Percentiles rank a stretch among this genome's conserved stretches.
These are phyloP conservation scores for Thinopyrum obtusiflorum DNA, from an alignment of 202 grass and related monocot genomes.

Conservation along the genomic window DNA sequence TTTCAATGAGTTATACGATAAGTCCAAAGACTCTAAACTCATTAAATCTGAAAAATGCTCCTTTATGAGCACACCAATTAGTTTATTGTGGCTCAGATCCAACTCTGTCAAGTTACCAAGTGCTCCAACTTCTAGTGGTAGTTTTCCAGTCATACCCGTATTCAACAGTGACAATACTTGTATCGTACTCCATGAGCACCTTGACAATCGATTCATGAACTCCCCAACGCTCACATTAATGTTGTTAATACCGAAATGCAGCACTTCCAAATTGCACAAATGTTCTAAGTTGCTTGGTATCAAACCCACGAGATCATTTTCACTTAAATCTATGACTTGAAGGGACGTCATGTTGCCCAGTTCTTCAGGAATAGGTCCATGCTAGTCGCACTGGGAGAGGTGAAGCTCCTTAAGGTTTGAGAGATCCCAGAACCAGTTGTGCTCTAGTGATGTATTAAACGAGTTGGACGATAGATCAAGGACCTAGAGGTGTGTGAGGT, in stretches of 20 bases:
- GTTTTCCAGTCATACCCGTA: too few species aligned
- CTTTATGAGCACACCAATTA: too few species aligned
- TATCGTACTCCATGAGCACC: too few species aligned
- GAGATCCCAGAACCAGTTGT: not conserved
- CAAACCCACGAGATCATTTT: not conserved
- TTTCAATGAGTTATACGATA: too few species aligned
- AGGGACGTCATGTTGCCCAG: slow-evolving; percentile 21
- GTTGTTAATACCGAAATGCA: too few species aligned
- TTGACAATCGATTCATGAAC: too few species aligned
- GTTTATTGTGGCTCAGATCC: not conserved
- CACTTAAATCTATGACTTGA: not conserved
- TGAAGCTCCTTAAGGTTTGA: not conserved
- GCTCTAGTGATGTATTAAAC: not conserved
- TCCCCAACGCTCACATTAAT: too few species aligned
- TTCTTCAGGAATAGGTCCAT: not conserved
- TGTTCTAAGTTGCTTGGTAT: too few species aligned
- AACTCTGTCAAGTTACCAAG: not conserved
- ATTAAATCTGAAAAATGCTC: too few species aligned
- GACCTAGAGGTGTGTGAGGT: not conserved
- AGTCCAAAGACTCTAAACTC: too few species aligned
- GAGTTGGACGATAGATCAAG: not conserved
- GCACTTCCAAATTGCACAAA: too few species aligned
- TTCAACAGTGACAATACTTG: too few species aligned
- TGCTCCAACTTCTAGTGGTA: not conserved
- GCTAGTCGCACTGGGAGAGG: not conserved